Evolutionary conservation across 208 protist genomes (phyloP), one percentile per base, ranked within the genome.

Genomic region (Trypanosoma vivax): DNA sequence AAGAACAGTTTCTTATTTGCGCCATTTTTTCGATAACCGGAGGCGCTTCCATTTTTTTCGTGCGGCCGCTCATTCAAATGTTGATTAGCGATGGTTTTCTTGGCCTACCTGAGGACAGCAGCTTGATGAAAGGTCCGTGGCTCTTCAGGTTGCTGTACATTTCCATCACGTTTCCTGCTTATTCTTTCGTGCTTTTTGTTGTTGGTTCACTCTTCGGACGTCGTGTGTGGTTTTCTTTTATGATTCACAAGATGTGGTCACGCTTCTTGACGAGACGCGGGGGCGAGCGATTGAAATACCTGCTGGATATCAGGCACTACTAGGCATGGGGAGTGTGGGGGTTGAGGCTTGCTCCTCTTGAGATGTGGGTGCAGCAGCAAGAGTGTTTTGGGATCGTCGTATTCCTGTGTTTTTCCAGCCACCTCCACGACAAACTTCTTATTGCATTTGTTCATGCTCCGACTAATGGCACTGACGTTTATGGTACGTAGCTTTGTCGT

Each of bases 211-310:
- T 84, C 45, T 92, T 92, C 62, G 80, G 80, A 5, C 67, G 84
- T 19, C 77, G 84, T 13, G 69, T 92, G 7, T 92, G 84, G 84
- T 92, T 92, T 49, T 82, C 77, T n/a, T 89, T 89, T 30, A 92
- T 92, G 84, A 77, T 92, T 51, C 76, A 85, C 53, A 92, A 92
- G 70, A 92, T 92, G 84, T 92, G 84, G 84, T 79, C 72, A 1
- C 80, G 84, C 38, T 85, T 89, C 37, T 58, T 92, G 10, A 76
- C 84, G 7, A 72, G 66, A 46, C 78, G 61, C 10, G 79, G 54
- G 0, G 64, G 69, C 34, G 62, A 69, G 25, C 65, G 75, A 2
- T 57, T 92, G 47, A 50, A 54, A 30, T 58, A 79, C 70, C 40
- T 89, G 9, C 64, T 92, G 37, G 84, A 92, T 29, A 60, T 92